phyloP scores from a whole-genome alignment of 805 yeast species.

The Tetrapisispora nanseiensis region DNA sequence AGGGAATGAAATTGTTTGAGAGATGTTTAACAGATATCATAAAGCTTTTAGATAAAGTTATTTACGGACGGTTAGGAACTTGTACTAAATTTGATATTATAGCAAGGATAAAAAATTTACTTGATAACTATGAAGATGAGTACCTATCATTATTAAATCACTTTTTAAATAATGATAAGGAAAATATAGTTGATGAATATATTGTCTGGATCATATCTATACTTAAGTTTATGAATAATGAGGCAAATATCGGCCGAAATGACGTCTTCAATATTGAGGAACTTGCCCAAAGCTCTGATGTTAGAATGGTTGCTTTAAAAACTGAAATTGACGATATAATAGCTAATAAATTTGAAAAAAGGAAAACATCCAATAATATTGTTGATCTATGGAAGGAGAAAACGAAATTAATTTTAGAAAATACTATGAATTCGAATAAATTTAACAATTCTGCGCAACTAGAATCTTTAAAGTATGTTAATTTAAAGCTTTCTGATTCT shows the following conservation, averaged over 20 bases:
- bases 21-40: slow-evolving; percentile 60
- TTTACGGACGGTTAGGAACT: slow-evolving; percentile 33
- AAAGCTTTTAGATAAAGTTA: slow-evolving; percentile 43
- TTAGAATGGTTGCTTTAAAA: slow-evolving; percentile 25
- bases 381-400: slow-evolving; percentile 7
- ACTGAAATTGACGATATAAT: slow-evolving; percentile 34
- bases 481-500: slow-evolving; percentile 6
- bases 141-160: slow-evolving; percentile 69
- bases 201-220: slow-evolving; percentile 66
- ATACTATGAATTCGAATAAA: not conserved
- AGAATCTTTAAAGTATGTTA: not conserved
- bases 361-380: slow-evolving; percentile 23
- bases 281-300: slow-evolving; percentile 7
- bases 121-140: slow-evolving; percentile 62
- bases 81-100: slow-evolving; percentile 50
- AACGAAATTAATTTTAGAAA: not conserved
- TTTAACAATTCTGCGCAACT: not conserved
- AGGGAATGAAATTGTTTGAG: slow-evolving; percentile 53
- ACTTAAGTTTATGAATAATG: slow-evolving; percentile 47
- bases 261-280: slow-evolving; percentile 32
- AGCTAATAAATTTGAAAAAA: slow-evolving; percentile 29
- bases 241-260: slow-evolving; percentile 32
- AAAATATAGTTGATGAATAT: slow-evolving; percentile 59
- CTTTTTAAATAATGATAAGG: slow-evolving; percentile 65
- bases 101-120: slow-evolving; percentile 48